Evolutionary conservation across 106 monocot genomes (phyloP).

Genomic region (Allium cepa): DNA sequence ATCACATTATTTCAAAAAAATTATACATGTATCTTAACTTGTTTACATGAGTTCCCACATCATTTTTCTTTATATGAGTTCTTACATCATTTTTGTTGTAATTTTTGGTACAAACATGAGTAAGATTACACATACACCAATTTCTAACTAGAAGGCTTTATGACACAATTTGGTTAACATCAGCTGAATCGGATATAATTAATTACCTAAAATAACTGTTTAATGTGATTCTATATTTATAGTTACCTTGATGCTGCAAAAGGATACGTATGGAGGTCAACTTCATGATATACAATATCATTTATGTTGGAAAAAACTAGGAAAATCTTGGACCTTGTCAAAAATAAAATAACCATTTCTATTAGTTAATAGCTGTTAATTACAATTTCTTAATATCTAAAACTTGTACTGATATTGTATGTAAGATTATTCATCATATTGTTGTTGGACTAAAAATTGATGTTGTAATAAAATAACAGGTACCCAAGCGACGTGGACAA

Average conservation of each 20-base stretch:
- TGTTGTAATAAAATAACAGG: slow-evolving; percentile 24
- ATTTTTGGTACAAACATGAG: too few relatives aligned
- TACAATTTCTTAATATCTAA: background rate
- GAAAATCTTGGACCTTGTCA: slow-evolving; percentile 12
- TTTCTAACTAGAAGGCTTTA: too few relatives aligned
- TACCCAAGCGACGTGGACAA: slow-evolving; percentile 86
- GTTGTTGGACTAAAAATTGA: slow-evolving; percentile 5
- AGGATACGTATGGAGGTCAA: too few relatives aligned
- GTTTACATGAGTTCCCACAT: too few relatives aligned
- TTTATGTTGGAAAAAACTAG: background rate
- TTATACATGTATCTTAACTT: too few relatives aligned
- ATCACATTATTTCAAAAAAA: too few relatives aligned
- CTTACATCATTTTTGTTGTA: too few relatives aligned
- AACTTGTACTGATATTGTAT: too few relatives aligned
- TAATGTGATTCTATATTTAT: background rate
- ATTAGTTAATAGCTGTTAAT: background rate
- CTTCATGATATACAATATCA: background rate
- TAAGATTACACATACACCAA: too few relatives aligned
- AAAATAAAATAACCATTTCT: background rate
- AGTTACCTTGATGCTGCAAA: background rate
- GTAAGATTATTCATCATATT: slow-evolving; percentile 1
- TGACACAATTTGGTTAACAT: background rate
- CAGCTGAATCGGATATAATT: background rate
- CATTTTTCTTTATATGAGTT: too few relatives aligned
- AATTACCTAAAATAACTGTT: background rate